Evolutionary conservation across 495 filamentous ascomycete species (phyloP).

Genomic region (Pyrenula aspistea): DNA sequence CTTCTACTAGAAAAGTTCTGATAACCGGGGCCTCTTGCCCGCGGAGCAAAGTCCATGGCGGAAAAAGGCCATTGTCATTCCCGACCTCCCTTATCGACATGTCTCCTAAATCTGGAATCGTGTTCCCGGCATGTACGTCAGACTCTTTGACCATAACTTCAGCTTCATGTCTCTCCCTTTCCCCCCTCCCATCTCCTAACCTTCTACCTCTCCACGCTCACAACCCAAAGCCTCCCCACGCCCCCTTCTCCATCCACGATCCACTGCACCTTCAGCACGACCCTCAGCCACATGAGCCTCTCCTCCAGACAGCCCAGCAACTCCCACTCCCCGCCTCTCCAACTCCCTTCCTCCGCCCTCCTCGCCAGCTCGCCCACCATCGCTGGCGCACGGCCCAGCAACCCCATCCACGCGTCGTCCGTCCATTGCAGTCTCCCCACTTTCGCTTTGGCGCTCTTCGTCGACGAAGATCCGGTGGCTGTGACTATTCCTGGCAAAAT

Average conservation of each 20-base stretch:
- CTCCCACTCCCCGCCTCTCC: background rate
- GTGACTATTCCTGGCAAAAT: conserved; percentile 8
- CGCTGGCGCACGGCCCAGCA: conserved; percentile 13
- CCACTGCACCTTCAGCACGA: background rate
- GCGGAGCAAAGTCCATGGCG: no score
- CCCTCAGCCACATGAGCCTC: background rate
- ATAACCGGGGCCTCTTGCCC: no score
- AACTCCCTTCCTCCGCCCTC: background rate
- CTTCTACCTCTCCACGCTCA: background rate
- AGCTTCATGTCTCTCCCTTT: no score
- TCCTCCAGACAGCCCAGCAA: background rate
- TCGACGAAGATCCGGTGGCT: background rate
- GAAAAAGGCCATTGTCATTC: no score
- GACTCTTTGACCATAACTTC: no score
- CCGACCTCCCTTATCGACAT: no score
- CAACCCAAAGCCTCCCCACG: background rate
- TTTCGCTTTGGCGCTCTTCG: background rate
- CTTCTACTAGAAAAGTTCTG: no score
- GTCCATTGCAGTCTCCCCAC: conserved; percentile 13
- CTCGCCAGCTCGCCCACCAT: conserved; percentile 5
- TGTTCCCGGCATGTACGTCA: no score
- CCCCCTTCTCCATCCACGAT: background rate
- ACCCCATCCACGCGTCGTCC: conserved; percentile 13
- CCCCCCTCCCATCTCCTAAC: no score
- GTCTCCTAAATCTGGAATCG: no score